Conservation (phyloP, 1,139 yeast genomes). For the Yamadazyma taylorii region DNA sequence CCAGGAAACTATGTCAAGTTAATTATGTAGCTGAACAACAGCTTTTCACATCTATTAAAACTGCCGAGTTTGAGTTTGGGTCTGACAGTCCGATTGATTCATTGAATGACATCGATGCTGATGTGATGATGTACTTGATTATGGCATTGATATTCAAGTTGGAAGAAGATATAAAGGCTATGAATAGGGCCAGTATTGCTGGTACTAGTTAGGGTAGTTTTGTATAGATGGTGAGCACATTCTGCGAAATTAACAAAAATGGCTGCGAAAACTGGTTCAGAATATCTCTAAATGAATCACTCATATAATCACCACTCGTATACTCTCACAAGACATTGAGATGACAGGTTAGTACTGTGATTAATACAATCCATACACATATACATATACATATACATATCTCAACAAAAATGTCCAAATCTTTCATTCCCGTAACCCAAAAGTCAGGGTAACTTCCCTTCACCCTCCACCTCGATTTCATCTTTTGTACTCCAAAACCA, state of each 20-base stretch:
- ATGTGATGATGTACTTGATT: not conserved
- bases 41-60: not conserved
- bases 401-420: too few species aligned
- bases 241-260: not conserved
- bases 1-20: conserved; percentile 3
- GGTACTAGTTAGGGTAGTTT: not conserved
- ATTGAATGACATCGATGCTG: not conserved
- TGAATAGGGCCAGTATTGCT: not conserved
- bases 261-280: too few species aligned
- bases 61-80: conserved; percentile 3
- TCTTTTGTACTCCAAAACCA: too few species aligned
- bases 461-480: too few species aligned
- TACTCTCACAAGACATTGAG: too few species aligned
- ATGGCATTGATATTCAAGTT: conserved; percentile 3
- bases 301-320: too few species aligned
- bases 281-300: too few species aligned
- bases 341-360: too few species aligned
- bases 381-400: too few species aligned
- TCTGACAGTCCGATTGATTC: not conserved
- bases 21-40: not conserved
- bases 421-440: too few species aligned
- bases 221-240: not conserved
- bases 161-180: conserved; percentile 2
- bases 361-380: too few species aligned
- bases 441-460: too few species aligned